These are phyloP conservation scores for Phaeosphaeriaceae sp. DNA, from an alignment of 2,329 filamentous ascomycete genomes.

Conservation along the genomic window DNA sequence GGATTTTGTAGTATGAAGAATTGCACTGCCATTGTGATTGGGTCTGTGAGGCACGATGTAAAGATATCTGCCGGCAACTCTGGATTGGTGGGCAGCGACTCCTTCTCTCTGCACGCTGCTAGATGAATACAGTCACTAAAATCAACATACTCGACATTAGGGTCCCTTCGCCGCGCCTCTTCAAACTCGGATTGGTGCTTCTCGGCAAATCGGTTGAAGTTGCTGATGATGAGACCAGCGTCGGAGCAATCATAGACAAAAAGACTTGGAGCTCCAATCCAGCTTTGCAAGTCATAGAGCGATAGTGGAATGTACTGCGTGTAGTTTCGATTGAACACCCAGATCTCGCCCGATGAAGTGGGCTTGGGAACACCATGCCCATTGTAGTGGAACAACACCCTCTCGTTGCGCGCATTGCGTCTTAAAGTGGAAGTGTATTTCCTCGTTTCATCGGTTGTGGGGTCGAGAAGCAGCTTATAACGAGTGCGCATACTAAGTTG, in stretches of 20 bases:
- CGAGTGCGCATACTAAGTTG: slow-evolving; percentile 92
- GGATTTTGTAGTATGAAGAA: slow-evolving; percentile 97
- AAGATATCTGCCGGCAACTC: slow-evolving; percentile 93
- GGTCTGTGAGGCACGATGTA: slow-evolving; percentile 92
- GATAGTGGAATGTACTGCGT: slow-evolving; percentile 98
- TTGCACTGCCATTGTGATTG: slow-evolving; percentile 95
- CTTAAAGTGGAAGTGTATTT: slow-evolving; percentile 92
- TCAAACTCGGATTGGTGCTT: slow-evolving; percentile 92
- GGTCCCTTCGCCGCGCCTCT: slow-evolving; percentile 76
- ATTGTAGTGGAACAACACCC: slow-evolving; percentile 98
- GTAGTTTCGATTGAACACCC: slow-evolving; percentile 99
- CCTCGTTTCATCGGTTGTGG: slow-evolving; percentile 95
- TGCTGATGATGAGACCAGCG: slow-evolving; percentile 91
- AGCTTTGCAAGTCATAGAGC: slow-evolving; percentile 91
- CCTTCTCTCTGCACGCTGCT: slow-evolving; percentile 86
- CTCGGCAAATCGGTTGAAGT: slow-evolving; percentile 92
- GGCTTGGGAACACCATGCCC: slow-evolving; percentile 96
- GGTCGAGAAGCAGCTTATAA: slow-evolving; percentile 96
- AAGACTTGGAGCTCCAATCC: slow-evolving; percentile 92
- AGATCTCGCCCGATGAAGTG: slow-evolving; percentile 94
- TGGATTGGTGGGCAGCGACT: slow-evolving; percentile 94
- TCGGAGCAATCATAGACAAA: slow-evolving; percentile 99
- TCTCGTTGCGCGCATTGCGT: slow-evolving; percentile 92
- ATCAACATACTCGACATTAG: slow-evolving; percentile 65
- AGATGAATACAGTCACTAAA: slow-evolving; percentile 91